Percentiles rank a stretch among this genome's conserved stretches.
Conservation (phyloP, 148 eudicot genomes). For the Cornus florida region DNA sequence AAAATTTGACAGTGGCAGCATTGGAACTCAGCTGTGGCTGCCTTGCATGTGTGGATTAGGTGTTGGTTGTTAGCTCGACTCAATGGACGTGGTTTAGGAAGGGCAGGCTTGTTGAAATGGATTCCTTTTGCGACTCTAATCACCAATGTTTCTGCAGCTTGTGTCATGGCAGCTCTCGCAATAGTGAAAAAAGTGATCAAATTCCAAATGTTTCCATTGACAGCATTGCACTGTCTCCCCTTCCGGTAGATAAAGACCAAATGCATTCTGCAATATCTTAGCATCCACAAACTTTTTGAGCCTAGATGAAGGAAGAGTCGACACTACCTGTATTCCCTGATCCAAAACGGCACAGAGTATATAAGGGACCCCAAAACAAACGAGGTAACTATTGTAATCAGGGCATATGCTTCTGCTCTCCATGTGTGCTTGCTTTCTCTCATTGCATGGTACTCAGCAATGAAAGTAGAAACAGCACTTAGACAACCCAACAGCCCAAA, state of each 20-base stretch:
- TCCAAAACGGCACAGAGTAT: slow-evolving; percentile 82
- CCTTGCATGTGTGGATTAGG: slow-evolving; percentile 87
- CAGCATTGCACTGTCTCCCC: no score
- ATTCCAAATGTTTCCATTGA: neutral
- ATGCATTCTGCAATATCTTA: neutral
- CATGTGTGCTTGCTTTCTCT: slow-evolving; percentile 57
- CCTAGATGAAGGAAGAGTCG: neutral
- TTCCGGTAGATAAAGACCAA: neutral
- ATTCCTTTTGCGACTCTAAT: slow-evolving; percentile 81
- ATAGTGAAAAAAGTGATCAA: slow-evolving; percentile 58
- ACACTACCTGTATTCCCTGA: slow-evolving; percentile 38
- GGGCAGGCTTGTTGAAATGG: slow-evolving; percentile 52
- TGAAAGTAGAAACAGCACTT: slow-evolving; percentile 90
- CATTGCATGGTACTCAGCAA: slow-evolving; percentile 79
- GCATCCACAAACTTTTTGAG: neutral
- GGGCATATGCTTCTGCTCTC: slow-evolving; percentile 80
- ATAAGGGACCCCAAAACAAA: slow-evolving; percentile 74
- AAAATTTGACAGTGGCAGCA: slow-evolving; percentile 55
- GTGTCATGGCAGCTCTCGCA: slow-evolving; percentile 88
- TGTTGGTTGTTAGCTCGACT: slow-evolving; percentile 78
- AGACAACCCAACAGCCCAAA: slow-evolving; percentile 79
- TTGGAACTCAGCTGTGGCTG: slow-evolving; percentile 66
- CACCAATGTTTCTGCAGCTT: slow-evolving; percentile 84
- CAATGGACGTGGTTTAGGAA: slow-evolving; percentile 81
- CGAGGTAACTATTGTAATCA: slow-evolving; percentile 47